Evolutionary conservation across 2,329 filamentous ascomycete species (phyloP), one percentile per base, ranked within the genome.

Genomic region (Orbilia quercus): DNA sequence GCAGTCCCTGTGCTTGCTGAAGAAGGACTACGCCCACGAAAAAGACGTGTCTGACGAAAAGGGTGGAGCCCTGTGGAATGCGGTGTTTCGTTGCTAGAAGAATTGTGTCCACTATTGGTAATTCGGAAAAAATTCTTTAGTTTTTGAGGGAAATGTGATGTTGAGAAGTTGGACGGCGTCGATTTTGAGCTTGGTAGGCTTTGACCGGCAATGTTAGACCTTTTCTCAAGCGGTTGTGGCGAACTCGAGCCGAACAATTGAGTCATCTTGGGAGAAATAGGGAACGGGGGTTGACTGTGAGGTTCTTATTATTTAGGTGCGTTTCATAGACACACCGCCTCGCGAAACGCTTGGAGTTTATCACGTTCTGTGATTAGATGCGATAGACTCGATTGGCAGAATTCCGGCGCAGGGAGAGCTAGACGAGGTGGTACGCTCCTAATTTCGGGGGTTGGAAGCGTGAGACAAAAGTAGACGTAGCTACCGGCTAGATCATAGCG

Each of bases 61-160:
- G 76, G 75, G 20, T 76, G 74, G 18, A 77, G 75, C 36, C 76
- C 48, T 4, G 60, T 69, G 1, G 55, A 62, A 22, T 54, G 54
- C 9, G 51, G 42, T 1, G 54, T 9, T 45, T 75, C 80, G 65
- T 81, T 80, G 78, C 81, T 42, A 1, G 66, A 44, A 7, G 67
- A 64, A 44, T 22, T 58, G 23, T 72, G 66, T 18, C 58, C 59
- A 20, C 53, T 72, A 28, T 65, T 85, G 79, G 85, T 89, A 80
- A 90, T 89, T 78, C 87, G 87, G 81, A 90, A 90, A 83, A 90
- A 89, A 80, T 87, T 89, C 83, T 87, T 89, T 77, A 90, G 80
- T 79, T 87, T 88, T 80, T 89, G 87, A 76, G 87, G 88, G 79
- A 90, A 88, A 79, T 88, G 87, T 25, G 75, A 77, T 40, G 76